phyloP scores from a whole-genome alignment of 331 rosid species.

The Rosa hybrid region DNA sequence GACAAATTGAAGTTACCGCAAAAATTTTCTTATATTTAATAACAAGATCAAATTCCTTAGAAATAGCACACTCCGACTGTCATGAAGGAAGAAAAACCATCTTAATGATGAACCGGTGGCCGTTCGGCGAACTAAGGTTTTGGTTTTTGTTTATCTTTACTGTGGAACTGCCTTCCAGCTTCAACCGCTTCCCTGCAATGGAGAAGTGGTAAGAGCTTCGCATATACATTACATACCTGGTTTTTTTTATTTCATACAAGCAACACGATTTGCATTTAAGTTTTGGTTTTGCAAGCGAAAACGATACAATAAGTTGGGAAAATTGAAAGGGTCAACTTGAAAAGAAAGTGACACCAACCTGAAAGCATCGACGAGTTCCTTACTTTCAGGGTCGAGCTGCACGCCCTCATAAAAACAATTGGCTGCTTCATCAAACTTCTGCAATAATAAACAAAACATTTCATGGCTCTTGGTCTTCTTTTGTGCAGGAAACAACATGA shows the following conservation, averaged over 20 bases:
- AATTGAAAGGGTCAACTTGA: neutral
- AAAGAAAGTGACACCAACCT: constrained; percentile 47
- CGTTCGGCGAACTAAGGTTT: constrained; percentile 31
- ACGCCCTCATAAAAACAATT: constrained; percentile 90
- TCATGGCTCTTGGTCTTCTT: neutral
- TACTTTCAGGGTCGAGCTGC: constrained; percentile 73
- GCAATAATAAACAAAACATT: constrained; percentile 25
- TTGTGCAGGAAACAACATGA: neutral
- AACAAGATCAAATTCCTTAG: neutral
- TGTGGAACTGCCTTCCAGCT: constrained; percentile 86
- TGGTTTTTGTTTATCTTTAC: constrained; percentile 40
- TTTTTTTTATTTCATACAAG: neutral
- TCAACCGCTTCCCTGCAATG: constrained; percentile 90
- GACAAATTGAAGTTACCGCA: neutral
- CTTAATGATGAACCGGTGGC: neutral
- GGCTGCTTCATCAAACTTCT: constrained; percentile 98
- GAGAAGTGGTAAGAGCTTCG: constrained; percentile 5
- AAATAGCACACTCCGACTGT: neutral
- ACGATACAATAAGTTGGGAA: neutral
- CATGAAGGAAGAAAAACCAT: neutral
- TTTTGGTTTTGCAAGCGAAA: neutral
- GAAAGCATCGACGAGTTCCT: constrained; percentile 82
- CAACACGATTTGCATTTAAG: neutral
- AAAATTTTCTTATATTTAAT: neutral
- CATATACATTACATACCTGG: constrained; percentile 1